These are phyloP conservation scores for Dioscorea alata DNA, from an alignment of 106 monocot species.

Conservation along the genomic window DNA sequence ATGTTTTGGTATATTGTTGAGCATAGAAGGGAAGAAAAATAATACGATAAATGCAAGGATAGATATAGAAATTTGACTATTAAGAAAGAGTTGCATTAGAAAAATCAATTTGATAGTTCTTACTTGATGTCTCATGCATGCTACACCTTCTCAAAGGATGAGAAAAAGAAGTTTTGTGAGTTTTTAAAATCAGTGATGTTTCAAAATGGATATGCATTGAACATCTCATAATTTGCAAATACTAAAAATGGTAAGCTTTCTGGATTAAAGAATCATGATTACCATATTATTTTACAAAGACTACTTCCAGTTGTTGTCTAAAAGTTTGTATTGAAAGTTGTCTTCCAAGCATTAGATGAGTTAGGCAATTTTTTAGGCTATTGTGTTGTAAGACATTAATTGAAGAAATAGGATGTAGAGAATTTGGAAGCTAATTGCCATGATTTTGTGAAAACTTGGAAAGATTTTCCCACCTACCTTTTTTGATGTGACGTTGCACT, in stretches of 20 bases:
- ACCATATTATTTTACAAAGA: not conserved
- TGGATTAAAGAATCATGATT: constrained; percentile 4
- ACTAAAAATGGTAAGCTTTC: not conserved
- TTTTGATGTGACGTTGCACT: constrained; percentile 8
- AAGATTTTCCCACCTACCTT: constrained; percentile 8
- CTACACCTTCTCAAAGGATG: not conserved
- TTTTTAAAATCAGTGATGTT: not conserved
- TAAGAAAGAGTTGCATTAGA: not conserved
- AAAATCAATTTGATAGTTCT: not conserved
- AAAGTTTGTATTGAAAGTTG: not conserved
- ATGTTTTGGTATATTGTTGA: not conserved
- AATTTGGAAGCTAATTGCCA: not conserved
- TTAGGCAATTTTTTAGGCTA: not conserved
- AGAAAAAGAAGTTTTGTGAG: constrained; percentile 3
- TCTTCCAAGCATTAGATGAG: not conserved
- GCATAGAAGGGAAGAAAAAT: not conserved
- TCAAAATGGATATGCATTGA: constrained; percentile 1
- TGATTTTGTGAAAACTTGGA: not conserved
- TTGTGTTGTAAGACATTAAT: not conserved
- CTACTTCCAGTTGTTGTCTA: not conserved
- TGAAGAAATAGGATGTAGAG: not conserved
- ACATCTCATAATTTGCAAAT: not conserved
- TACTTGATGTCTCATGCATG: too few relatives aligned
- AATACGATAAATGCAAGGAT: not conserved
- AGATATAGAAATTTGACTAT: not conserved